A percentile compares a stretch with the other conserved stretches of the same genome.
These are phyloP conservation scores for Orbilia brochopaga DNA, from an alignment of 2,329 filamentous ascomycete genomes.

Conservation along the genomic window DNA sequence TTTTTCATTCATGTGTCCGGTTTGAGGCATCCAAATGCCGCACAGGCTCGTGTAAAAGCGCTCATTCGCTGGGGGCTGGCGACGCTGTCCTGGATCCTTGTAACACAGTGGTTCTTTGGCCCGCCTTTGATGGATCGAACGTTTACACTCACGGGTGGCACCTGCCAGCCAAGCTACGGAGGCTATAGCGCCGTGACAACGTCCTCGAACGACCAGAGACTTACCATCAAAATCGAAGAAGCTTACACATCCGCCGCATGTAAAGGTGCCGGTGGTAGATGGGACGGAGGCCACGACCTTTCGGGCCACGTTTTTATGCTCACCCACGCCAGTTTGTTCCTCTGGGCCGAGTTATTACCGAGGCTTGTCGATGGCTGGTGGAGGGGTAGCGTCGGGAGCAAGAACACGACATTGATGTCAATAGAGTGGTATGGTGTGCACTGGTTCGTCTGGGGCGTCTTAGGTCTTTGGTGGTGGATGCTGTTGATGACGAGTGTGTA, in stretches of 20 bases:
- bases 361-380: slow-evolving; percentile 42
- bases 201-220: slow-evolving; percentile 60
- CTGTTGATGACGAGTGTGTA: slow-evolving; percentile 97
- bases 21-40: slow-evolving; percentile 65
- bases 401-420: slow-evolving; percentile 64
- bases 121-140: slow-evolving; percentile 86
- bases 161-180: slow-evolving; percentile 69
- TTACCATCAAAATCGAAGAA: slow-evolving; percentile 60
- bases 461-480: slow-evolving; percentile 87
- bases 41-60: slow-evolving; percentile 62
- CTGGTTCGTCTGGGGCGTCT: slow-evolving; percentile 65
- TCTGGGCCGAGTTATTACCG: slow-evolving; percentile 76
- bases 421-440: slow-evolving; percentile 55
- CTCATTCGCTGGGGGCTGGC: slow-evolving; percentile 71
- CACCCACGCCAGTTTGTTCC: slow-evolving; percentile 79
- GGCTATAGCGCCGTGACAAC: neutral
- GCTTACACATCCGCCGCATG: slow-evolving; percentile 78
- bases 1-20: slow-evolving; percentile 73
- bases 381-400: slow-evolving; percentile 59
- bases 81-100: slow-evolving; percentile 79
- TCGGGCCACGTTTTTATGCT: slow-evolving; percentile 94
- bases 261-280: slow-evolving; percentile 78
- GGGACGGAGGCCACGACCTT: slow-evolving; percentile 95
- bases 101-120: slow-evolving; percentile 98
- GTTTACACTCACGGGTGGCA: slow-evolving; percentile 86